These are phyloP conservation scores for Trichodelitschia bisporula DNA, from an alignment of 495 filamentous ascomycete genomes.

Conservation along the genomic window DNA sequence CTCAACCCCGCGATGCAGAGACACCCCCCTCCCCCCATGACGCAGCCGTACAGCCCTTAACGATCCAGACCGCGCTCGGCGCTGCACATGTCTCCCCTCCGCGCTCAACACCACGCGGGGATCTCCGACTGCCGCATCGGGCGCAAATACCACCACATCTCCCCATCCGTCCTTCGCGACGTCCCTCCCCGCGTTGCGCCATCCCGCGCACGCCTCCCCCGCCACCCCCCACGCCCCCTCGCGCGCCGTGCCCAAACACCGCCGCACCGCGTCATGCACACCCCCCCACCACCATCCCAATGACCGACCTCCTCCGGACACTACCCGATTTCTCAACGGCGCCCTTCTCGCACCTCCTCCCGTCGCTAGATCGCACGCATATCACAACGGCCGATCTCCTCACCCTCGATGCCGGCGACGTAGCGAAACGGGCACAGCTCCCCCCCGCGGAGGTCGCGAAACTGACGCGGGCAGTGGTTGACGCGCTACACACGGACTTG, in stretches of 20 bases:
- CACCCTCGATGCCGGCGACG: conserved; percentile 55
- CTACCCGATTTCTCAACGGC: conserved; percentile 56
- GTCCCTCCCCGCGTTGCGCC: too few relatives aligned
- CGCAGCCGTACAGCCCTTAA: too few relatives aligned
- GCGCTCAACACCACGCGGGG: too few relatives aligned
- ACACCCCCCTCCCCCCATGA: too few relatives aligned
- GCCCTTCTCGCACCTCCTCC: conserved; percentile 45
- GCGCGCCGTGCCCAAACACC: background rate
- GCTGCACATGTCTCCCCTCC: too few relatives aligned
- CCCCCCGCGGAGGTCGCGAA: conserved; percentile 56
- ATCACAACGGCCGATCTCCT: conserved; percentile 70
- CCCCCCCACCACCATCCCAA: conserved; percentile 12
- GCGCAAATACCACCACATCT: too few relatives aligned
- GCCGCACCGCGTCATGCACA: background rate
- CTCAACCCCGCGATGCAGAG: too few relatives aligned
- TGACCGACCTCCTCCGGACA: conserved; percentile 73
- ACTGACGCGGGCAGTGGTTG: conserved; percentile 35
- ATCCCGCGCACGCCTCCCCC: background rate
- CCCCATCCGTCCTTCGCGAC: too few relatives aligned
- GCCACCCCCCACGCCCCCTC: background rate
- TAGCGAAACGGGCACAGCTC: conserved; percentile 67
- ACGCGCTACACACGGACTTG: conserved; percentile 38
- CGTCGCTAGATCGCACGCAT: conserved; percentile 46
- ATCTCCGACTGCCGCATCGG: too few relatives aligned
- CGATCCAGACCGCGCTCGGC: too few relatives aligned